These are phyloP conservation scores for Lepidium africanum DNA, from an alignment of 345 rosid species.

Conservation along the genomic window DNA sequence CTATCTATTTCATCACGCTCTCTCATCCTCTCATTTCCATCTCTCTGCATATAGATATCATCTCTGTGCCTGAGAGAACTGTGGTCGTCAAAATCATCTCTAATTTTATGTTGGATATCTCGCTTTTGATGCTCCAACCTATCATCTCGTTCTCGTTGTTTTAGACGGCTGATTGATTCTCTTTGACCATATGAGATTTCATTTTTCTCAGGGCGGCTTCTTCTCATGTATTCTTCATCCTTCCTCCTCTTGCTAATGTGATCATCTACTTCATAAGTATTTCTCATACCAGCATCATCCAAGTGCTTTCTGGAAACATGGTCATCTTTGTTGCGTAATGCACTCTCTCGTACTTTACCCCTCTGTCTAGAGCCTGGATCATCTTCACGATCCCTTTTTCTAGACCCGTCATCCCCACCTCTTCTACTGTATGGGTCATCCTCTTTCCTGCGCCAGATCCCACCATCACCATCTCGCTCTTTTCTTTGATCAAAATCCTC, in stretches of 20 bases:
- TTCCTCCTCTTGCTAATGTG: slow-evolving; percentile 68
- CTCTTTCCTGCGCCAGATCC: slow-evolving; percentile 55
- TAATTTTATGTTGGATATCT: slow-evolving; percentile 62
- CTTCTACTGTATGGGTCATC: slow-evolving; percentile 53
- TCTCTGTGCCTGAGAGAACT: slow-evolving; percentile 71
- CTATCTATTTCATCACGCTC: slow-evolving; percentile 60
- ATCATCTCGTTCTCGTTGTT: slow-evolving; percentile 80
- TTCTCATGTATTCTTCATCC: slow-evolving; percentile 58
- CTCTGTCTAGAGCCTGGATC: slow-evolving; percentile 65
- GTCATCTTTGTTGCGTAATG: slow-evolving; percentile 62
- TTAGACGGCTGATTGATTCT: slow-evolving; percentile 55
- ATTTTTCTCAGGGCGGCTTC: slow-evolving; percentile 59
- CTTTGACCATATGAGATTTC: slow-evolving; percentile 50
- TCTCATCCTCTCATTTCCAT: slow-evolving; percentile 61
- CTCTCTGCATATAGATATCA: slow-evolving; percentile 62
- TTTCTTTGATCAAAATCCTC: slow-evolving; percentile 62
- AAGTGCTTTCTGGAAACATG: slow-evolving; percentile 56
- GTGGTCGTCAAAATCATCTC: slow-evolving; percentile 65
- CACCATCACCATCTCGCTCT: slow-evolving; percentile 57
- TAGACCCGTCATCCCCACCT: slow-evolving; percentile 54
- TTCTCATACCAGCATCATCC: slow-evolving; percentile 61
- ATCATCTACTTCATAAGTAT: slow-evolving; percentile 55
- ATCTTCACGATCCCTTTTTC: slow-evolving; percentile 69
- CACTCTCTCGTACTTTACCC: slow-evolving; percentile 59
- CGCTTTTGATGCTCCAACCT: slow-evolving; percentile 60